Conservation (phyloP, 768 basidiomycete species). For the Pleurotus giganteus region DNA sequence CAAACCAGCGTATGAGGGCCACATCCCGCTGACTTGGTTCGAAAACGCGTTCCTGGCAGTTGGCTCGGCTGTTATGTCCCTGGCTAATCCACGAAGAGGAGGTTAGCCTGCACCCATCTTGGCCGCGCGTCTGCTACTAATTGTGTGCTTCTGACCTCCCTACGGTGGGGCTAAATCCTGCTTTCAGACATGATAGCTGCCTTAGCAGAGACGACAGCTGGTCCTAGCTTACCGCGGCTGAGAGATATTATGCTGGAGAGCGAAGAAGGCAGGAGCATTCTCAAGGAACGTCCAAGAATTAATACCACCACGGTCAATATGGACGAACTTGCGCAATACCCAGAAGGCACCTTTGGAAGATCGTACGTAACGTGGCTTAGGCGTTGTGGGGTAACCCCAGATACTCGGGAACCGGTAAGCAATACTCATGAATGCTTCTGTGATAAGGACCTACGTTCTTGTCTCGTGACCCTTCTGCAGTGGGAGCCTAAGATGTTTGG, state of each 20-base stretch:
- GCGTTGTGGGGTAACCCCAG: slow-evolving; percentile 85
- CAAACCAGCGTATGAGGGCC: slow-evolving; percentile 67
- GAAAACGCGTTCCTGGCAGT: slow-evolving; percentile 84
- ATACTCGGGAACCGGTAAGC: slow-evolving; percentile 85
- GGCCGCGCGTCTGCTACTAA: not conserved
- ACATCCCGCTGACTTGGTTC: slow-evolving; percentile 77
- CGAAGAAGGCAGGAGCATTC: slow-evolving; percentile 79
- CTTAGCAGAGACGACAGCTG: slow-evolving; percentile 90
- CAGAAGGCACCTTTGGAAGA: slow-evolving; percentile 80
- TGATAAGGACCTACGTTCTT: not conserved
- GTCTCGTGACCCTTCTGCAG: slow-evolving; percentile 1
- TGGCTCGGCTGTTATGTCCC: slow-evolving; percentile 81
- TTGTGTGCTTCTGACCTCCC: not conserved
- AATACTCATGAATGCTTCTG: not conserved
- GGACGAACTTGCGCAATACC: slow-evolving; percentile 57
- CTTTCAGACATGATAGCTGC: slow-evolving; percentile 89
- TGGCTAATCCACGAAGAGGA: slow-evolving; percentile 78
- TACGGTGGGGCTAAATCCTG: no score
- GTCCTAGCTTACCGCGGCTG: slow-evolving; percentile 69
- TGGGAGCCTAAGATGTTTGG: not conserved
- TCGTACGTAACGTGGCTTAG: slow-evolving; percentile 91
- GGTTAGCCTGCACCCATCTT: slow-evolving; percentile 47
- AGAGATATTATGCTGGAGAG: slow-evolving; percentile 77
- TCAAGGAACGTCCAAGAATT: slow-evolving; percentile 82
- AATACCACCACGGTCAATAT: slow-evolving; percentile 77